Percentiles rank a stretch among this genome's conserved stretches.
phyloP scores from a whole-genome alignment of 2,329 filamentous ascomycete species.

The Knoxdaviesia capensis region DNA sequence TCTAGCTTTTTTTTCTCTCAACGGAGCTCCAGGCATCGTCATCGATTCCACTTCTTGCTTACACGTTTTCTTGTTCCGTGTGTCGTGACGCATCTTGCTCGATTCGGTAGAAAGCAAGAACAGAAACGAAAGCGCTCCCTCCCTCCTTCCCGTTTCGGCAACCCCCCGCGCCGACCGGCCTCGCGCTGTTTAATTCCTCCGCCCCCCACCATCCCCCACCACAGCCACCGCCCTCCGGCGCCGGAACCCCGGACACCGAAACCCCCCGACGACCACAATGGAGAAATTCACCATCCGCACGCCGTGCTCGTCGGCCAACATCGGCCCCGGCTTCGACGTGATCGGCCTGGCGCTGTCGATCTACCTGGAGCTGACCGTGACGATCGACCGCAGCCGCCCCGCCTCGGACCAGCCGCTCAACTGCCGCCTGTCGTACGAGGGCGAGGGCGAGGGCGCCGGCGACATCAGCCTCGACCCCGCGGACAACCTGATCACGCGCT shows the following conservation, averaged over 20 bases:
- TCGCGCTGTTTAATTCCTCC: not conserved
- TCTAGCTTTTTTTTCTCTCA: too few species aligned
- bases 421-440: slow-evolving; percentile 82
- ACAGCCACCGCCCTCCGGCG: not conserved
- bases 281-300: slow-evolving; percentile 55
- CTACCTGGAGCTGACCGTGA: slow-evolving; percentile 78
- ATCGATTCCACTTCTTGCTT: too few species aligned
- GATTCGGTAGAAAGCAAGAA: too few species aligned
- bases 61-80: too few species aligned
- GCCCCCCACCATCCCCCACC: not conserved
- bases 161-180: too few species aligned
- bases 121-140: too few species aligned
- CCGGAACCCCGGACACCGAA: too few species aligned
- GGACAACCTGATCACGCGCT: slow-evolving; percentile 80
- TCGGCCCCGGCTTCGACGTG: slow-evolving; percentile 93
- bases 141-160: too few species aligned
- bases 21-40: too few species aligned
- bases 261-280: slow-evolving; percentile 12
- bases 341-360: slow-evolving; percentile 88
- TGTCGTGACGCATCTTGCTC: too few species aligned
- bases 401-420: slow-evolving; percentile 47
- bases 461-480: slow-evolving; percentile 71
- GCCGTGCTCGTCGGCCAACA: slow-evolving; percentile 92
- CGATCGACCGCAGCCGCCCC: slow-evolving; percentile 38
- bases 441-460: slow-evolving; percentile 47